phyloP scores from a whole-genome alignment of 2,329 filamentous ascomycete genomes.

The Beauveria caledonica region DNA sequence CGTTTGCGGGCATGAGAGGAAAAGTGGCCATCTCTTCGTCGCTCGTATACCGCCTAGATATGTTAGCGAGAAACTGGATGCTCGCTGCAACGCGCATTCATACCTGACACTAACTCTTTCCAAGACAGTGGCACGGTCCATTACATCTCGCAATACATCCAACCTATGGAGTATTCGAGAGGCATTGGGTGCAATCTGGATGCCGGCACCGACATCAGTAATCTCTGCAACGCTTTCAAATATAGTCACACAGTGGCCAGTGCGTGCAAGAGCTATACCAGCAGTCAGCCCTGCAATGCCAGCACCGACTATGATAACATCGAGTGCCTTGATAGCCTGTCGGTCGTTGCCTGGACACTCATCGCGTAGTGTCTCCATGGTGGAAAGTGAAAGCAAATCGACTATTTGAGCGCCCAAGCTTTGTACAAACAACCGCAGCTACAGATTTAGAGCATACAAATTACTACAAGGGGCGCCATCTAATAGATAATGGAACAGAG shows the following conservation, averaged over 20 bases:
- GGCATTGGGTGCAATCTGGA: conserved; percentile 79
- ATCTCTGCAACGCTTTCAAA: conserved; percentile 20
- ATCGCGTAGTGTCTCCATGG: neutral
- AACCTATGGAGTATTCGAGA: conserved; percentile 64
- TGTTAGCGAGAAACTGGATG: neutral
- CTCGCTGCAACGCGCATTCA: neutral
- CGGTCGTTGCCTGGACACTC: neutral
- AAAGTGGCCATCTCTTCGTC: conserved; percentile 18
- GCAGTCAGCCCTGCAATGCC: conserved; percentile 34
- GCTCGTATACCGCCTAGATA: conserved; percentile 17
- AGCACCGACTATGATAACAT: conserved; percentile 27
- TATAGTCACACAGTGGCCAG: conserved; percentile 19
- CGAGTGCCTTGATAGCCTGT: neutral
- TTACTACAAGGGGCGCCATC: neutral
- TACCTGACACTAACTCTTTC: conserved; percentile 23
- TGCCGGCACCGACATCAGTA: conserved; percentile 62
- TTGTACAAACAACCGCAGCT: neutral
- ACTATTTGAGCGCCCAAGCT: neutral
- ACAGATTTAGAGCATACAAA: neutral
- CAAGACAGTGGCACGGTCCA: conserved; percentile 19
- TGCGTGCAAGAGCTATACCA: conserved; percentile 28
- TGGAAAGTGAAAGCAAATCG: neutral
- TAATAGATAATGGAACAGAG: neutral
- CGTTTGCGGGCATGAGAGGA: conserved; percentile 15
- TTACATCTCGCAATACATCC: conserved; percentile 63